phyloP scores from a whole-genome alignment of 2,329 filamentous ascomycete genomes.

The Fusarium buharicum region DNA sequence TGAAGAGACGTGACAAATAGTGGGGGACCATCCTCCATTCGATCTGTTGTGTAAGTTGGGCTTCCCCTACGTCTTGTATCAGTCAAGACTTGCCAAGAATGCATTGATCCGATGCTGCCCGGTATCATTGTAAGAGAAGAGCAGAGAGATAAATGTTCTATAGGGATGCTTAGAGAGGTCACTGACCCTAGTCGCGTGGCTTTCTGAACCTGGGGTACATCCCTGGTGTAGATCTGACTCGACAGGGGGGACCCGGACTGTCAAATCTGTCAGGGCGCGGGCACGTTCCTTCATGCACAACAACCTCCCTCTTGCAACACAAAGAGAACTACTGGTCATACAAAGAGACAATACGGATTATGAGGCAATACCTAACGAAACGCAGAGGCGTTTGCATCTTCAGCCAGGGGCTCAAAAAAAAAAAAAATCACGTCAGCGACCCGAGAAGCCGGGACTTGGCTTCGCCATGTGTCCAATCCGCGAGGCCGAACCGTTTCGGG shows the following conservation, averaged over 20 bases:
- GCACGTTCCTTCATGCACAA: slow-evolving; percentile 31
- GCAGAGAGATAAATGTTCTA: not conserved
- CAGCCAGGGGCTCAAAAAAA: slow-evolving; percentile 9
- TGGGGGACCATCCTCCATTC: slow-evolving; percentile 14
- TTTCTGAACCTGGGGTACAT: slow-evolving; percentile 20
- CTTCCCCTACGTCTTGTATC: not conserved
- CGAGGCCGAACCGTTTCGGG: slow-evolving; percentile 12
- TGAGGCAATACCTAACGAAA: slow-evolving; percentile 2
- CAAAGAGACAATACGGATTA: not conserved
- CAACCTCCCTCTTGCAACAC: not conserved
- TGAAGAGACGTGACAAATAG: slow-evolving; percentile 12
- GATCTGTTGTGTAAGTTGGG: not conserved
- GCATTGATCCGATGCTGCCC: not conserved
- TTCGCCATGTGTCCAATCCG: not conserved
- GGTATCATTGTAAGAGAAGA: rapidly evolving
- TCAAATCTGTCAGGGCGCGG: slow-evolving; percentile 31
- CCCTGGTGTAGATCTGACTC: slow-evolving; percentile 33
- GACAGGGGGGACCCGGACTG: slow-evolving; percentile 33
- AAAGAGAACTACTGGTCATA: not conserved
- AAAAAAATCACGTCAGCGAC: slow-evolving; percentile 4
- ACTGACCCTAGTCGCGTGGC: slow-evolving; percentile 6
- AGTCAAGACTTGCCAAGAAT: not conserved
- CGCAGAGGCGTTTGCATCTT: slow-evolving; percentile 14
- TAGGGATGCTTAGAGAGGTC: not conserved
- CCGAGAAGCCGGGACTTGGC: not conserved